Evolutionary conservation across 1,284 basidiomycete species (phyloP), one percentile per base, ranked within the genome.

Genomic region (Testicularia cyperi): DNA sequence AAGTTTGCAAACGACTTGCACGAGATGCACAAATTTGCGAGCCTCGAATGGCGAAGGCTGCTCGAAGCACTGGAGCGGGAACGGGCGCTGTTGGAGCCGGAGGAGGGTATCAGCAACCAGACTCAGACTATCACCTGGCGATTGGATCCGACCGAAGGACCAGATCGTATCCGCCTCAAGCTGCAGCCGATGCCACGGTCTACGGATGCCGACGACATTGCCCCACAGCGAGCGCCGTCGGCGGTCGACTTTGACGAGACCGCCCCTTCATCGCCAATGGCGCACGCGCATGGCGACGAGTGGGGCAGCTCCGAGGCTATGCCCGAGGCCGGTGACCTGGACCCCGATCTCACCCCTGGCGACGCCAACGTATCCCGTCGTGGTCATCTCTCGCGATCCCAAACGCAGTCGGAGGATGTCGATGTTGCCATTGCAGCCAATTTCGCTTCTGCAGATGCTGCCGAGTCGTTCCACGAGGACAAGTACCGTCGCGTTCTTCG

Each of bases 401-500:
- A n/a, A n/a, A n/a, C n/a, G n/a, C n/a, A n/a, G n/a, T 12, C 33
- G 6, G 44, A 23, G 10, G 22, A 14, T 9, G 19, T 23, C 9
- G 55, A 54, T 8, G 30, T 19, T 9, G 22, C 37, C 5, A 19
- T 21, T 12, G 16, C 30, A 2, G 34, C n/a, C n/a, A n/a, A n/a
- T n/a, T n/a, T 34, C 10, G 40, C 47, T 12, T 42, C 40, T 13
- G 47, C 46, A 14, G 38, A 43, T 0, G 36, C 38, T 3, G 40
- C 33, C 25, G 52, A 49, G 23, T 42, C 44, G 19, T 47, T 43
- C 37, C 51, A 63, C 31, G 68, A 74, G 14, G 90, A 73, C 86
- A 94, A 79, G 85, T 90, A 74, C 64, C 79, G 77, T 45, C 77
- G 48, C 52, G 79, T 81, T 8, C 70, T 79, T 13, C 79, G 78